Evolutionary conservation across 164 flowering plant genomes (phyloP).

Genomic region (Akebia trifoliata): DNA sequence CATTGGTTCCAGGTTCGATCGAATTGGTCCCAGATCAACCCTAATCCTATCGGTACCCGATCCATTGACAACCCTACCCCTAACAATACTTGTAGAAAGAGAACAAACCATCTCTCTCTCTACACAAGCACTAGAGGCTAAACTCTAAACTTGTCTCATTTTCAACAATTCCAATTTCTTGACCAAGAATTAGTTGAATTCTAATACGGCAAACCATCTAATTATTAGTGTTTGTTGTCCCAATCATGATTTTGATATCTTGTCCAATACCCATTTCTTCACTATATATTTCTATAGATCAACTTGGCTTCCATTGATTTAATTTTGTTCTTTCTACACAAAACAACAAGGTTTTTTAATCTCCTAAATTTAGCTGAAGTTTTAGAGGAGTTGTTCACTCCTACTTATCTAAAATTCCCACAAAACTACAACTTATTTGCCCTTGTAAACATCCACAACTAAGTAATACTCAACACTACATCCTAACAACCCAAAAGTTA

Average conservation of each 20-base stretch:
- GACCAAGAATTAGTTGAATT: background rate
- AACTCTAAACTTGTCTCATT: background rate
- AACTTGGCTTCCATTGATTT: too few relatives aligned
- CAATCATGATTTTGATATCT: background rate
- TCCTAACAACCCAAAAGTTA: background rate
- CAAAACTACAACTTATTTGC: background rate
- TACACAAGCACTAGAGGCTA: background rate
- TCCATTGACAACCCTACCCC: too few relatives aligned
- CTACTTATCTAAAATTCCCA: background rate
- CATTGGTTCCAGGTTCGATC: too few relatives aligned
- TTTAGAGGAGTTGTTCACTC: background rate
- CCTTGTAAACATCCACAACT: slow-evolving; percentile 6
- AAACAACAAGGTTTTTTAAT: background rate
- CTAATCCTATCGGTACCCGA: too few relatives aligned
- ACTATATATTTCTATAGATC: too few relatives aligned
- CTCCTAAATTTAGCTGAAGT: background rate
- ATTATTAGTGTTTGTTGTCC: background rate
- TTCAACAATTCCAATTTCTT: background rate
- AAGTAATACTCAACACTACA: too few relatives aligned
- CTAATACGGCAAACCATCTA: background rate
- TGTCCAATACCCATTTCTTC: background rate
- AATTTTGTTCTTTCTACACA: too few relatives aligned
- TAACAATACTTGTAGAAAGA: too few relatives aligned
- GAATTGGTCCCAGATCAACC: too few relatives aligned
- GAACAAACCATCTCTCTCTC: background rate